A percentile compares a stretch with the other conserved stretches of the same genome.
Evolutionary conservation across 148 eudicot species (phyloP).

Genomic region (Simmondsia chinensis): DNA sequence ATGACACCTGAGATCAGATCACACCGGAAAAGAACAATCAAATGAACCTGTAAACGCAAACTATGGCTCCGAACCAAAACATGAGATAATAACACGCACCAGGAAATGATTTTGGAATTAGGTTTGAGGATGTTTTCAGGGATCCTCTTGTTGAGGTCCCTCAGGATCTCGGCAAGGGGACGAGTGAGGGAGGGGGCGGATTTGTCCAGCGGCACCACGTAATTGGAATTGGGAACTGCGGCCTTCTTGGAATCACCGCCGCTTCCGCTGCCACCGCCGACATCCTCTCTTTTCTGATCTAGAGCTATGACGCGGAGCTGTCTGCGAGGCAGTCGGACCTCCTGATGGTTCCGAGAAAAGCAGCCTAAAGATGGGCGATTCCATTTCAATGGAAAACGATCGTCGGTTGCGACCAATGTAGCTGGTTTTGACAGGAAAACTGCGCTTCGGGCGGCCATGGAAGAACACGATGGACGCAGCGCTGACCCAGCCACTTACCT

Average conservation of each 20-base stretch:
- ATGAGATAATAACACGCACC: conserved; percentile 20
- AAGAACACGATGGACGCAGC: neutral
- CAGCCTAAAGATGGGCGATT: neutral
- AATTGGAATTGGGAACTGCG: conserved; percentile 56
- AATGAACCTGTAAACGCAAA: neutral
- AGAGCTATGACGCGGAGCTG: conserved; percentile 18
- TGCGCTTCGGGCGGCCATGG: conserved; percentile 26
- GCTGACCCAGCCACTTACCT: conserved; percentile 16
- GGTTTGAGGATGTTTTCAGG: conserved; percentile 61
- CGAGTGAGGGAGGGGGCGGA: conserved; percentile 67
- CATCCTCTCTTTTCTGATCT: conserved; percentile 20
- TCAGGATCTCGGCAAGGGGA: conserved; percentile 77
- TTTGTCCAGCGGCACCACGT: conserved; percentile 77
- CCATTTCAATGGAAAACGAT: neutral
- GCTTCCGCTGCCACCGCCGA: conserved; percentile 5
- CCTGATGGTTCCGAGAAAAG: neutral
- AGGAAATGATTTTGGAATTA: conserved; percentile 48
- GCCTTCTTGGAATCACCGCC: conserved; percentile 24
- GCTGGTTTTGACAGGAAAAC: conserved; percentile 8
- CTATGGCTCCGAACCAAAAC: neutral
- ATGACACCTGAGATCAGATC: conserved; percentile 54
- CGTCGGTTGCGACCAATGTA: neutral
- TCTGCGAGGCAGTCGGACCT: conserved; percentile 1
- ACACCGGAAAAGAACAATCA: neutral
- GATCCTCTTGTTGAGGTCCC: conserved; percentile 85